phyloP scores from a whole-genome alignment of 2,329 filamentous ascomycete species.

The Apiospora pterosperma region DNA sequence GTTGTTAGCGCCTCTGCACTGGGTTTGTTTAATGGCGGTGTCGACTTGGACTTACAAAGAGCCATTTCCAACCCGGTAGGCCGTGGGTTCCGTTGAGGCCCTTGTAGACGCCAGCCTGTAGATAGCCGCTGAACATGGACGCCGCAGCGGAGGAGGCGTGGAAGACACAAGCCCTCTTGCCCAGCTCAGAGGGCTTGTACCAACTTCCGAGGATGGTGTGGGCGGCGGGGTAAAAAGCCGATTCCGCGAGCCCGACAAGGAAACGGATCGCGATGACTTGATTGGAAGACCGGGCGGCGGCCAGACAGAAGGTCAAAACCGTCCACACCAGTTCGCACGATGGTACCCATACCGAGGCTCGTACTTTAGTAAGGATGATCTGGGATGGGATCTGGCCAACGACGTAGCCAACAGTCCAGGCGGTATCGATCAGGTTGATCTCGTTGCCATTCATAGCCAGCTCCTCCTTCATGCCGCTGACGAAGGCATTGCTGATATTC shows the following conservation, averaged over 20 bases:
- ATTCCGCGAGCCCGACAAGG: slow-evolving; percentile 27
- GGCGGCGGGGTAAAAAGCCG: slow-evolving; percentile 22
- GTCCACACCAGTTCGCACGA: slow-evolving; percentile 6
- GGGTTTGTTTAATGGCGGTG: background rate
- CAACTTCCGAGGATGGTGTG: slow-evolving; percentile 25
- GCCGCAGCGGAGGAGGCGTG: slow-evolving; percentile 47
- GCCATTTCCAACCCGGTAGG: slow-evolving; percentile 41
- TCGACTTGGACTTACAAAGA: slow-evolving; percentile 29
- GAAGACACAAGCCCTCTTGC: slow-evolving; percentile 36
- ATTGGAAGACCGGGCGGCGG: background rate
- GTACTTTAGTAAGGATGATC: background rate
- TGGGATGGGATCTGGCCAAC: slow-evolving; percentile 3
- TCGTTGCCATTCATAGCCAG: slow-evolving; percentile 5
- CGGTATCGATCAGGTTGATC: slow-evolving; percentile 3
- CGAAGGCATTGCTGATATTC: slow-evolving; percentile 19
- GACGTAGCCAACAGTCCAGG: slow-evolving; percentile 3
- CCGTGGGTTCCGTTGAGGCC: slow-evolving; percentile 28
- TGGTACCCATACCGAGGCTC: slow-evolving; percentile 3
- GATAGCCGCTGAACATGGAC: slow-evolving; percentile 4
- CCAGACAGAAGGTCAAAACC: slow-evolving; percentile 1
- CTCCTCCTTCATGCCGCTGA: slow-evolving; percentile 31
- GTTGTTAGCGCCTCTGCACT: background rate
- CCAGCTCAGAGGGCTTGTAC: slow-evolving; percentile 26
- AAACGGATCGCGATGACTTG: slow-evolving; percentile 20
- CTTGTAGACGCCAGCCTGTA: slow-evolving; percentile 8